Conservation (phyloP, 176 grass and related monocot genomes). For the Carex parvula region DNA sequence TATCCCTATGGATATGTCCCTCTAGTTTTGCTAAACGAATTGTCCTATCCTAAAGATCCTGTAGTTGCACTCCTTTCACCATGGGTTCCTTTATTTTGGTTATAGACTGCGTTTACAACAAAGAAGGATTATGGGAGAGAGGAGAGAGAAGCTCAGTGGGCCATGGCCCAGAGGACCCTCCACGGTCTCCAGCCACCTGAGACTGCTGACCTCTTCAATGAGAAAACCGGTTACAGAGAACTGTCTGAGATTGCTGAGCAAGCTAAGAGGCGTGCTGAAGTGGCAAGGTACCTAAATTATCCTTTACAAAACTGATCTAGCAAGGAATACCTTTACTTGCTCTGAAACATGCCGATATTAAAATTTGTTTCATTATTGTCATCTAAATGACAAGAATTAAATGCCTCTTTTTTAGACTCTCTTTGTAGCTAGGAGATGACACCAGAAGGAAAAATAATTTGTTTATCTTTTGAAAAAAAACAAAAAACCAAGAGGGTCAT, state of each 20-base stretch:
- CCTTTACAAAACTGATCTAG: not conserved
- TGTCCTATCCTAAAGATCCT: no score
- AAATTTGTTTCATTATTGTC: not conserved
- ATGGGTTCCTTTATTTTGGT: not conserved
- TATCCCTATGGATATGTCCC: no score
- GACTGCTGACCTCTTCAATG: constrained; percentile 19
- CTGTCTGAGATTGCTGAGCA: constrained; percentile 90
- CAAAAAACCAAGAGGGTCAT: not conserved
- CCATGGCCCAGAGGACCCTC: constrained; percentile 77
- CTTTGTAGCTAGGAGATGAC: no score
- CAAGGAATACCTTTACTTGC: not conserved
- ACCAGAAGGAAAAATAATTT: no score
- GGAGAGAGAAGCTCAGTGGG: constrained; percentile 92
- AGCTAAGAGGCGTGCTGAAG: constrained; percentile 91
- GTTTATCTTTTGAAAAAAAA: no score
- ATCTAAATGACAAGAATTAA: not conserved
- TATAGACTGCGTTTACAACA: constrained; percentile 65
- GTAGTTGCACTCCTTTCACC: not conserved
- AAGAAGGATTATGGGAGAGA: constrained; percentile 93
- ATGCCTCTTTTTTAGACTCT: not conserved
- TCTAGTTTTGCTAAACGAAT: no score
- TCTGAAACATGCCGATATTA: not conserved
- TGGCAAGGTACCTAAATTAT: constrained; percentile 48
- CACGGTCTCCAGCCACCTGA: constrained; percentile 71
- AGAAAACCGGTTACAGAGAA: constrained; percentile 65